Conservation (phyloP, 257 asterid species). For the Nicotiana sylvestris region DNA sequence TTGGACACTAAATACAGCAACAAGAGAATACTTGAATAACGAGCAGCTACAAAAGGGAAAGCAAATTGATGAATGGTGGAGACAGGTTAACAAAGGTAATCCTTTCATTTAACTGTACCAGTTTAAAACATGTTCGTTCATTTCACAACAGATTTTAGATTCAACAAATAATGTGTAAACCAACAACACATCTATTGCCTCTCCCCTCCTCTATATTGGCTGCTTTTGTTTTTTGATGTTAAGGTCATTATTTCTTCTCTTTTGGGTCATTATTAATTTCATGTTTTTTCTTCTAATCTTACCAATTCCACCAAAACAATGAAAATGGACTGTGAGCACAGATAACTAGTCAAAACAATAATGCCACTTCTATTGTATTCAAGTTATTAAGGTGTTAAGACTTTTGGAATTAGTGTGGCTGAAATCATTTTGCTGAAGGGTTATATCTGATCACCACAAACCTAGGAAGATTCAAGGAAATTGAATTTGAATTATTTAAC, state of each 20-base stretch:
- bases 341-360: too few species aligned
- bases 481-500: too few species aligned
- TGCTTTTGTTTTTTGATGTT: background rate
- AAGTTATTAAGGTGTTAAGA: too few species aligned
- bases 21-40: constrained; percentile 85
- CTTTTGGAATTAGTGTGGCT: too few species aligned
- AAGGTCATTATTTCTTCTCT: background rate
- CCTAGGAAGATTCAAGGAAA: too few species aligned
- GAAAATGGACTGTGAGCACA: too few species aligned
- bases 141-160: background rate
- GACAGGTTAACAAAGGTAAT: constrained; percentile 90
- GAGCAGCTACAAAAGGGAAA: constrained; percentile 99
- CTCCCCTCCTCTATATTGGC: background rate
- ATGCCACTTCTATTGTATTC: too few species aligned
- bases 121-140: background rate
- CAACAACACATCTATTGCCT: background rate
- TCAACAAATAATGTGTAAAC: background rate
- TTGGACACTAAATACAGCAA: constrained; percentile 80
- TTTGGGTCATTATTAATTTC: background rate
- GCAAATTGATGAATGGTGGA: constrained; percentile 99
- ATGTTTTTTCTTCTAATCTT: too few species aligned
- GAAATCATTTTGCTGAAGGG: too few species aligned
- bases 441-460: too few species aligned
- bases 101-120: background rate
- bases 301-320: too few species aligned